Percentiles rank a stretch among this genome's conserved stretches.
These are phyloP conservation scores for Microstroma glucosiphilum DNA, from an alignment of 1,284 basidiomycete genomes.

Conservation along the genomic window DNA sequence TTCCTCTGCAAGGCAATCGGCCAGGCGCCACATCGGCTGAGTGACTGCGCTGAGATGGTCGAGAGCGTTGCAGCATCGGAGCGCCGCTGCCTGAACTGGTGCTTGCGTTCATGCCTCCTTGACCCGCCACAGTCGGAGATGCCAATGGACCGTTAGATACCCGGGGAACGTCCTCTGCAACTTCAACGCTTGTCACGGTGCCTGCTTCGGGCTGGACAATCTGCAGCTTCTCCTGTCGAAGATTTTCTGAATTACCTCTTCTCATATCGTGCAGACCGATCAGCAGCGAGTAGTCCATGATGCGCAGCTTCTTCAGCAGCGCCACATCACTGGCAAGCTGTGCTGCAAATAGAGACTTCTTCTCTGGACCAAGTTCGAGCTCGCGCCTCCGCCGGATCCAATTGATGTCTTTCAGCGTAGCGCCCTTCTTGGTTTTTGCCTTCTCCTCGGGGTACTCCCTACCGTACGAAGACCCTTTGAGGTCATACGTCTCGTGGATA, in stretches of 20 bases:
- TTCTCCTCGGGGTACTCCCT: conserved; percentile 82
- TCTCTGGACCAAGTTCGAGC: conserved; percentile 88
- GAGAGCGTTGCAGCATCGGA: too few species aligned
- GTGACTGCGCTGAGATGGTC: background rate
- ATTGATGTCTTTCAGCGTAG: conserved; percentile 90
- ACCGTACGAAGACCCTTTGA: conserved; percentile 89
- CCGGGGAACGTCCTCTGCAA: conserved; percentile 48
- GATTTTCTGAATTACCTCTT: conserved; percentile 81
- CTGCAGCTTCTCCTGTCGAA: conserved; percentile 78
- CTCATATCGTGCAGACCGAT: conserved; percentile 90
- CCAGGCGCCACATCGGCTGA: background rate
- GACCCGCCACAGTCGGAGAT: background rate
- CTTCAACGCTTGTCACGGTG: conserved; percentile 3
- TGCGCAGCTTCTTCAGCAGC: conserved; percentile 71
- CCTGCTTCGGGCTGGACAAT: conserved; percentile 69
- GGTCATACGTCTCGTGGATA: conserved; percentile 93
- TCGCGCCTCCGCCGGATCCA: conserved; percentile 77
- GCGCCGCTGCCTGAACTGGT: background rate
- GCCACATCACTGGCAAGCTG: conserved; percentile 81
- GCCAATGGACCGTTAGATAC: background rate
- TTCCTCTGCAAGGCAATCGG: background rate
- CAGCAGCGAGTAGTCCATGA: conserved; percentile 95
- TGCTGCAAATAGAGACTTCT: conserved; percentile 78
- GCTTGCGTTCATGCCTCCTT: background rate
- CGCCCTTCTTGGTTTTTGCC: conserved; percentile 69